These are phyloP conservation scores for Clonostachys rosea DNA, from an alignment of 2,329 filamentous ascomycete genomes.

Conservation along the genomic window DNA sequence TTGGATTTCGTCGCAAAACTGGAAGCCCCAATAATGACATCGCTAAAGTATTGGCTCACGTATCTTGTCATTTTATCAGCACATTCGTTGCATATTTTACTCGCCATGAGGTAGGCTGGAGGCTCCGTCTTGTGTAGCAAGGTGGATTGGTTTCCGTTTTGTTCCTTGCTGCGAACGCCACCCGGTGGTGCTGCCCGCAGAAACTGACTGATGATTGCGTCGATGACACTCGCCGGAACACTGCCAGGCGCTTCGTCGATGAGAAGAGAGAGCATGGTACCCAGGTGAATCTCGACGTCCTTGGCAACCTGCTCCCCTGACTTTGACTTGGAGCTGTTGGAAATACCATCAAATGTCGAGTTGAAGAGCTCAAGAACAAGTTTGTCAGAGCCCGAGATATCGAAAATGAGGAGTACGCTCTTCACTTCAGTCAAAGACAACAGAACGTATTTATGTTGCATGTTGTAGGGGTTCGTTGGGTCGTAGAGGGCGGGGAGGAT, in stretches of 20 bases:
- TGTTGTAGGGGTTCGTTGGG: conserved; percentile 84
- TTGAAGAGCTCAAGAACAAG: conserved; percentile 81
- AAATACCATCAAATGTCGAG: conserved; percentile 87
- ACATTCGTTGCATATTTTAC: conserved; percentile 83
- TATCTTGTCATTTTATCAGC: conserved; percentile 93
- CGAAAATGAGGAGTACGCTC: conserved; percentile 86
- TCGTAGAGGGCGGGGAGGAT: conserved; percentile 83
- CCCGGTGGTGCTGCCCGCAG: conserved; percentile 75
- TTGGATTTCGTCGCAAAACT: conserved; percentile 50
- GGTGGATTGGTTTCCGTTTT: conserved; percentile 76
- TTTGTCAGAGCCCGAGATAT: conserved; percentile 76
- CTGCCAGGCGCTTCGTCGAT: conserved; percentile 76
- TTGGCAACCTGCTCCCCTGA: conserved; percentile 82
- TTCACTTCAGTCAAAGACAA: conserved; percentile 88
- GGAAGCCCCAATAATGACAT: conserved; percentile 88
- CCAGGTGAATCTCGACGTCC: conserved; percentile 92
- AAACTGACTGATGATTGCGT: conserved; percentile 94
- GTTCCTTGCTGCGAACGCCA: conserved; percentile 54
- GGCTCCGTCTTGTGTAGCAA: conserved; percentile 84
- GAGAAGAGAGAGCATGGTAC: conserved; percentile 74
- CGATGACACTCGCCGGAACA: conserved; percentile 77
- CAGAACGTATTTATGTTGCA: conserved; percentile 88
- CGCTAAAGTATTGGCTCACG: conserved; percentile 94
- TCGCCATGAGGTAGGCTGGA: conserved; percentile 93
- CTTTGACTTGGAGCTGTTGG: conserved; percentile 67